Evolutionary conservation across 1,284 basidiomycete species (phyloP).

Genomic region (Apiotrichum mycotoxinovorans): DNA sequence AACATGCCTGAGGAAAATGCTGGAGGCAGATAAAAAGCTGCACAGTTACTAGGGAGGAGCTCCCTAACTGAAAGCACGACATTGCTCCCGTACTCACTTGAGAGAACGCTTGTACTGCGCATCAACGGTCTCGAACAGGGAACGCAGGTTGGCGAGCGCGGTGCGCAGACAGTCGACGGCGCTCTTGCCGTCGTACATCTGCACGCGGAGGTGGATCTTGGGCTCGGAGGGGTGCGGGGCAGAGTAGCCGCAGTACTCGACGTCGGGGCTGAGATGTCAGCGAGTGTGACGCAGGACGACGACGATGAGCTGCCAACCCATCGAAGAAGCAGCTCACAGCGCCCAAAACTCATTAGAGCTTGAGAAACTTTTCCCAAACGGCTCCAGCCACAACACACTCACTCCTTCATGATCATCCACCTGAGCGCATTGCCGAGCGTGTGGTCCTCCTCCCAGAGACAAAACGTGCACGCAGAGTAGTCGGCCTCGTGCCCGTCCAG

Average conservation of each 20-base stretch:
- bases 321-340: too few relatives aligned
- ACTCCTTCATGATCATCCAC: constrained; percentile 99
- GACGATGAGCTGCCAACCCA: too few relatives aligned
- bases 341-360: too few relatives aligned
- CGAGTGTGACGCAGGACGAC: too few relatives aligned
- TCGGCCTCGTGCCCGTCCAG: constrained; percentile 70
- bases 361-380: background rate
- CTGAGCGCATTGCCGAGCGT: constrained; percentile 90
- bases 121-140: constrained; percentile 66
- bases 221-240: constrained; percentile 95
- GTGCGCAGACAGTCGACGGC: constrained; percentile 71
- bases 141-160: constrained; percentile 71
- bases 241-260: constrained; percentile 98
- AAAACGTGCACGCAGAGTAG: constrained; percentile 85
- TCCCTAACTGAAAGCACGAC: too few relatives aligned
- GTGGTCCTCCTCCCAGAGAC: constrained; percentile 89
- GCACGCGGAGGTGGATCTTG: constrained; percentile 90
- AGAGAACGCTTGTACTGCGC: constrained; percentile 63
- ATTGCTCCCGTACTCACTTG: constrained; percentile 29
- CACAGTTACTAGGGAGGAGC: too few relatives aligned
- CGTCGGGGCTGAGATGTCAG: constrained; percentile 71
- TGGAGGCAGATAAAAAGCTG: too few relatives aligned
- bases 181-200: constrained; percentile 89
- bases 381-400: constrained; percentile 31
- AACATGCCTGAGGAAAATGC: too few relatives aligned